Evolutionary conservation across 148 eudicot genomes (phyloP).

Genomic region (Rhododendron ferrugineum): DNA sequence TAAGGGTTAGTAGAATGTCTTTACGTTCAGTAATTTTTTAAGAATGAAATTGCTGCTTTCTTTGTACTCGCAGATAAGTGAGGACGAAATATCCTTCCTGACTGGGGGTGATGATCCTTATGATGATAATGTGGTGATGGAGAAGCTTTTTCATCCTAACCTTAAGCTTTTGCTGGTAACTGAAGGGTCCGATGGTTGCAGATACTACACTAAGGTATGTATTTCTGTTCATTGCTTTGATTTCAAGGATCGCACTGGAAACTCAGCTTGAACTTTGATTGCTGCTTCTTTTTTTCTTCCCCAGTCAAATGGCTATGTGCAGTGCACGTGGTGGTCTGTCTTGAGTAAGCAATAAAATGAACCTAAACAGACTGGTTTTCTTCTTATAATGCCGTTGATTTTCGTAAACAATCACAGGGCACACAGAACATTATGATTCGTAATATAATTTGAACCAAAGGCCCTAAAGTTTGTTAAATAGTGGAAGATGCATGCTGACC

Average conservation of each 20-base stretch:
- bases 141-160: slow-evolving; percentile 75
- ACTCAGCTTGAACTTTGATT: background rate
- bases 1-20: background rate
- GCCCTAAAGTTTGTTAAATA: background rate
- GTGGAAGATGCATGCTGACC: background rate
- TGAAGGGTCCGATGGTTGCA: slow-evolving; percentile 82
- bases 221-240: background rate
- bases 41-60: background rate
- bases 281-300: background rate
- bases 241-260: background rate
- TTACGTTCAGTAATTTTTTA: background rate
- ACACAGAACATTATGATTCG: background rate
- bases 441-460: background rate
- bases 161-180: slow-evolving; percentile 70
- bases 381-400: background rate
- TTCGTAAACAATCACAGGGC: background rate
- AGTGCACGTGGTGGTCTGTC: background rate
- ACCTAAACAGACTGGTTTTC: background rate
- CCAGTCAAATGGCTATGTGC: background rate
- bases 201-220: slow-evolving; percentile 67
- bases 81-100: slow-evolving; percentile 80
- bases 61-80: slow-evolving; percentile 55
- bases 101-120: slow-evolving; percentile 67
- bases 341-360: background rate
- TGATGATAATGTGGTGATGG: slow-evolving; percentile 65